Evolutionary conservation across 2,329 filamentous ascomycete species (phyloP).

Genomic region (Epichloe glyceriae): DNA sequence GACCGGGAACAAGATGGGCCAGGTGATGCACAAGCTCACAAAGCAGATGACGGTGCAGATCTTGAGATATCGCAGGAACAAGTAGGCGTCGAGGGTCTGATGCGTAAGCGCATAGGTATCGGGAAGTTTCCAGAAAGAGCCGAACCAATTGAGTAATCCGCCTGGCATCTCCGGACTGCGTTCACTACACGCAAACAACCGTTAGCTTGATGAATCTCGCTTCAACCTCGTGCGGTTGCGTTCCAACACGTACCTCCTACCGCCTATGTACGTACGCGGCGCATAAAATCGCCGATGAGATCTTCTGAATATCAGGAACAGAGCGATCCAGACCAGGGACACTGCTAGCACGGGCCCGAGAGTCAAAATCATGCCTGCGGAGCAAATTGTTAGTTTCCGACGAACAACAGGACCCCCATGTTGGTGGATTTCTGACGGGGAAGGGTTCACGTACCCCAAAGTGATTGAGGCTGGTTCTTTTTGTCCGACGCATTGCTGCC

Average conservation of each 20-base stretch:
- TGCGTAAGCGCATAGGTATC: constrained; percentile 77
- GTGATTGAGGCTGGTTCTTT: constrained; percentile 17
- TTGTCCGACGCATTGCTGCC: constrained; percentile 9
- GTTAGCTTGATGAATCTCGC: not conserved
- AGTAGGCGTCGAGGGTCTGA: constrained; percentile 77
- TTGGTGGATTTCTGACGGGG: not conserved
- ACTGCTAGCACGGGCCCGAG: constrained; percentile 39
- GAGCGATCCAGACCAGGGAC: constrained; percentile 32
- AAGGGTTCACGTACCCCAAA: constrained; percentile 19
- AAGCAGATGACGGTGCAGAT: constrained; percentile 66
- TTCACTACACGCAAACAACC: constrained; percentile 25
- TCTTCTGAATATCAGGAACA: constrained; percentile 37
- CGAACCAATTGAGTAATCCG: constrained; percentile 51
- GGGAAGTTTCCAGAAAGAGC: constrained; percentile 45
- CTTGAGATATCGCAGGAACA: constrained; percentile 77
- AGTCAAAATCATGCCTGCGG: constrained; percentile 32
- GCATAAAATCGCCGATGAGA: constrained; percentile 40
- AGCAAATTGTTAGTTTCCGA: constrained; percentile 4
- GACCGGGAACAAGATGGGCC: constrained; percentile 73
- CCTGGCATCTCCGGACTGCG: constrained; percentile 41
- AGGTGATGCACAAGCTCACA: constrained; percentile 68
- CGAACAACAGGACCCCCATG: not conserved
- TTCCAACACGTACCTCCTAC: constrained; percentile 27
- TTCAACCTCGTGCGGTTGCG: not conserved
- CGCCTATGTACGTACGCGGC: constrained; percentile 37